Conservation (phyloP, 192 early-diverging fungal species). For the Powellomyces hirtus region DNA sequence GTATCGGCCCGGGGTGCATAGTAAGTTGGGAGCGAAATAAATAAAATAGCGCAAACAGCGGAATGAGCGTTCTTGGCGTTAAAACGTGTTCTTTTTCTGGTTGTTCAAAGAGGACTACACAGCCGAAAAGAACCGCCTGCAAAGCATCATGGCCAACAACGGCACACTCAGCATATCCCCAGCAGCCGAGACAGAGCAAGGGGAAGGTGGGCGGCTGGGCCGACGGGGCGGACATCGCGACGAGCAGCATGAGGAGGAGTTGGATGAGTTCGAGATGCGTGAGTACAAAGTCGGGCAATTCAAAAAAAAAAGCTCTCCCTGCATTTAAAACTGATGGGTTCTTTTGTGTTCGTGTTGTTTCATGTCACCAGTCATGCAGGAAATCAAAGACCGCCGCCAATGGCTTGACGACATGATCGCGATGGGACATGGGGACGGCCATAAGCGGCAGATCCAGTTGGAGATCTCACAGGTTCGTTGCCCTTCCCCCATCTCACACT, state of each 20-base stretch:
- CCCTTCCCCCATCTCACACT: neutral
- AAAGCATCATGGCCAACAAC: conserved; percentile 29
- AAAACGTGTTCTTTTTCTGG: neutral
- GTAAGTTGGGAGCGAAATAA: conserved; percentile 3
- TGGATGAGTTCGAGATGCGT: conserved; percentile 51
- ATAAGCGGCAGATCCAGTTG: conserved; percentile 38
- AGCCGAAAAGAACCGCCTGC: conserved; percentile 30
- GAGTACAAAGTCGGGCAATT: too few relatives aligned
- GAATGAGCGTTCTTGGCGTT: neutral
- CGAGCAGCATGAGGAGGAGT: conserved; percentile 15
- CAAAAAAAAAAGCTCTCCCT: too few relatives aligned
- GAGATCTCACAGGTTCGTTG: conserved; percentile 41
- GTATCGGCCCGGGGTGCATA: conserved; percentile 29
- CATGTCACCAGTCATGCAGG: conserved; percentile 32
- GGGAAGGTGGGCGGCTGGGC: neutral
- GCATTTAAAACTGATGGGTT: neutral
- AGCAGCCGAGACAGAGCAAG: conserved; percentile 1
- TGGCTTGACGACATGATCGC: conserved; percentile 55
- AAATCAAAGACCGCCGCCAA: conserved; percentile 47
- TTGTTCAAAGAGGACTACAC: conserved; percentile 25
- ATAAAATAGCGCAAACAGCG: too few relatives aligned
- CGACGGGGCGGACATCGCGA: neutral
- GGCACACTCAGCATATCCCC: neutral
- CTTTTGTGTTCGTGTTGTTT: neutral
- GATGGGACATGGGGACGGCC: conserved; percentile 40